Conservation (phyloP, 2,329 filamentous ascomycete species). For the Didymella segeticola region DNA sequence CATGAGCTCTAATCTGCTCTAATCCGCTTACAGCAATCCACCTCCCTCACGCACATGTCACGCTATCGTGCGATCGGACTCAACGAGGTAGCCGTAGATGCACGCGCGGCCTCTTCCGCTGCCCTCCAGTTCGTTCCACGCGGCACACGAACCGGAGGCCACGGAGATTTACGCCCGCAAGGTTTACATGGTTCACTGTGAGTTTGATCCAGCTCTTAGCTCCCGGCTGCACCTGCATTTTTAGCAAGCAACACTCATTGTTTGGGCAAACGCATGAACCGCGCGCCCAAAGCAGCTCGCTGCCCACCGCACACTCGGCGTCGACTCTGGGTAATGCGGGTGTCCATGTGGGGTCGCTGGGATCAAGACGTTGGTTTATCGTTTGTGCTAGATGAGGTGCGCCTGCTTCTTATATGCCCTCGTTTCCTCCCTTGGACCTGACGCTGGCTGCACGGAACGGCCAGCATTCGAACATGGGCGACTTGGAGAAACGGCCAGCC, state of each 20-base stretch:
- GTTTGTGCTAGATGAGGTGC: conserved; percentile 8
- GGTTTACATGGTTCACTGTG: conserved; percentile 14
- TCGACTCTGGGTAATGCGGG: conserved; percentile 10
- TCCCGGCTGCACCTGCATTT: conserved; percentile 29
- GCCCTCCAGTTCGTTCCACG: conserved; percentile 17
- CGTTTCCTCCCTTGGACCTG: conserved; percentile 11
- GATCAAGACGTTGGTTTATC: conserved; percentile 10
- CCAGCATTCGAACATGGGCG: conserved; percentile 22
- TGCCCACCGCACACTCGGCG: conserved; percentile 6
- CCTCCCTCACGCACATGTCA: neutral
- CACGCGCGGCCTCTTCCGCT: conserved; percentile 22
- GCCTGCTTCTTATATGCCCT: conserved; percentile 18
- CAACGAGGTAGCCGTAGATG: conserved; percentile 20
- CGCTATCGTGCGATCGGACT: conserved; percentile 32
- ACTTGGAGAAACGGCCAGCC: conserved; percentile 35
- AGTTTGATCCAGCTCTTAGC: conserved; percentile 31
- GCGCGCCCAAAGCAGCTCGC: conserved; percentile 24
- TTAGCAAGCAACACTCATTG: conserved; percentile 5
- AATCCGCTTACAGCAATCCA: conserved; percentile 5
- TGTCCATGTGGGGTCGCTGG: neutral
- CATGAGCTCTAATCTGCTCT: conserved; percentile 5
- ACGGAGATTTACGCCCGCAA: conserved; percentile 12
- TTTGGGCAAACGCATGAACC: conserved; percentile 26
- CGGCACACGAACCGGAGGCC: neutral
- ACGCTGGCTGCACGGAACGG: conserved; percentile 28